phyloP scores from a whole-genome alignment of 148 eudicot species.

The Tetragonia tetragonoides region DNA sequence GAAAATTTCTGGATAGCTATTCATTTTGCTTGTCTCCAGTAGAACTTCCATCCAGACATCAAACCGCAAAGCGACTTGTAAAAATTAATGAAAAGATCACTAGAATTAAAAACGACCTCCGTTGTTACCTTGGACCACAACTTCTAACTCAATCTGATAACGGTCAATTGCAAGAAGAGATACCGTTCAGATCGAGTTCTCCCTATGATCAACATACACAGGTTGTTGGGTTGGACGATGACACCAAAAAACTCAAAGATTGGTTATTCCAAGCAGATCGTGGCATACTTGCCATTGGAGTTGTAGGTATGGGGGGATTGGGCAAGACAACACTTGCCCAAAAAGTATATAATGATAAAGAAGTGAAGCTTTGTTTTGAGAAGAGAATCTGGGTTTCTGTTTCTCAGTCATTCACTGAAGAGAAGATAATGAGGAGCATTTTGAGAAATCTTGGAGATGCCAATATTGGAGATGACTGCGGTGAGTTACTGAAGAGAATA shows the following conservation, averaged over 20 bases:
- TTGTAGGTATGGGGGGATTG: constrained; percentile 62
- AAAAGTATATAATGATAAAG: constrained; percentile 44
- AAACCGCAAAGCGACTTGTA: constrained; percentile 32
- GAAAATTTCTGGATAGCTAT: constrained; percentile 20
- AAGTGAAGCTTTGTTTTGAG: constrained; percentile 39
- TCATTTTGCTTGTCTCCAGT: constrained; percentile 20
- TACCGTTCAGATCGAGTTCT: constrained; percentile 43
- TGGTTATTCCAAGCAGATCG: constrained; percentile 44
- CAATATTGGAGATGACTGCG: constrained; percentile 39
- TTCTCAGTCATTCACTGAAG: constrained; percentile 48
- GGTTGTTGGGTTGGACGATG: constrained; percentile 51
- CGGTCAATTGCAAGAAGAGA: constrained; percentile 31
- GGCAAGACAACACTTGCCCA: constrained; percentile 58
- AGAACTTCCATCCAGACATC: constrained; percentile 26
- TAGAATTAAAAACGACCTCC: constrained; percentile 31
- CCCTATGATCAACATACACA: constrained; percentile 57
- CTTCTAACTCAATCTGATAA: constrained; percentile 10
- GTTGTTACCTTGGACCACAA: constrained; percentile 29
- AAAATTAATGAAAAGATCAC: constrained; percentile 37
- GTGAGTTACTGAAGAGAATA: constrained; percentile 43
- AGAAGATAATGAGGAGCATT: constrained; percentile 46
- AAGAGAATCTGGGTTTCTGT: constrained; percentile 59
- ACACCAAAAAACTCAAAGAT: constrained; percentile 45
- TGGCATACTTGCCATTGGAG: constrained; percentile 42
- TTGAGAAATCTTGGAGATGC: constrained; percentile 53